These are phyloP conservation scores for Tothia fuscella DNA, from an alignment of 2,329 filamentous ascomycete species.

Conservation along the genomic window DNA sequence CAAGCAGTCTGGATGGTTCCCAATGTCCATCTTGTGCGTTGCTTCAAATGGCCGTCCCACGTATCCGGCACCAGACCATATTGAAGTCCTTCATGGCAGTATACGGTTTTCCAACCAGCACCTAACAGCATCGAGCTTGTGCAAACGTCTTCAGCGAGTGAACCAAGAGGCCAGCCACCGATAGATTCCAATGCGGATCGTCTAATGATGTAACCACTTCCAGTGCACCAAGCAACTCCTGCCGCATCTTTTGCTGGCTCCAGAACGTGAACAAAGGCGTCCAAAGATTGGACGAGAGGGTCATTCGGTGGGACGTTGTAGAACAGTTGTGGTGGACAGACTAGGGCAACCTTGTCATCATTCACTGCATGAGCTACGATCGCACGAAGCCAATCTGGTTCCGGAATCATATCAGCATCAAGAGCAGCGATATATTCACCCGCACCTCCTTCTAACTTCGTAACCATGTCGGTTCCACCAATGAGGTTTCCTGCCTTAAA, in stretches of 20 bases:
- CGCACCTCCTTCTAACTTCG: constrained; percentile 9
- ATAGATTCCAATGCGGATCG: constrained; percentile 20
- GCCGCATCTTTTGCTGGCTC: constrained; percentile 22
- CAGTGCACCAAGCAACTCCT: constrained; percentile 21
- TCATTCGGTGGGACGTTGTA: constrained; percentile 9
- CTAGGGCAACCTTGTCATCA: constrained; percentile 8
- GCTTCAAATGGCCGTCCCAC: constrained; percentile 43
- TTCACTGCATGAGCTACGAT: constrained; percentile 13
- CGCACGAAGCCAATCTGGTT: constrained; percentile 24
- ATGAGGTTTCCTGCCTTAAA: constrained; percentile 12
- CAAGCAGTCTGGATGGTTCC: constrained; percentile 47
- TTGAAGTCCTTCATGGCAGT: constrained; percentile 47
- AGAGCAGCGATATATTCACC: constrained; percentile 22
- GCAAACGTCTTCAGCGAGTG: constrained; percentile 25
- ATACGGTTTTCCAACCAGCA: constrained; percentile 23
- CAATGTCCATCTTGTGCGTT: constrained; percentile 29
- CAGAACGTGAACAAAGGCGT: constrained; percentile 13
- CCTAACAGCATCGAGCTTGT: constrained; percentile 23
- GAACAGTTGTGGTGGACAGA: constrained; percentile 9
- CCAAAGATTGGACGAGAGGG: constrained; percentile 6
- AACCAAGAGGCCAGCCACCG: constrained; percentile 24
- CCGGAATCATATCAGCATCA: constrained; percentile 27
- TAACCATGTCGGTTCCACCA: constrained; percentile 9
- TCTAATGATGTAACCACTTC: constrained; percentile 25
- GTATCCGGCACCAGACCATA: constrained; percentile 49